A percentile compares a stretch with the other conserved stretches of the same genome.
phyloP scores from a whole-genome alignment of 2,329 filamentous ascomycete genomes.

The Penicillium sp. region DNA sequence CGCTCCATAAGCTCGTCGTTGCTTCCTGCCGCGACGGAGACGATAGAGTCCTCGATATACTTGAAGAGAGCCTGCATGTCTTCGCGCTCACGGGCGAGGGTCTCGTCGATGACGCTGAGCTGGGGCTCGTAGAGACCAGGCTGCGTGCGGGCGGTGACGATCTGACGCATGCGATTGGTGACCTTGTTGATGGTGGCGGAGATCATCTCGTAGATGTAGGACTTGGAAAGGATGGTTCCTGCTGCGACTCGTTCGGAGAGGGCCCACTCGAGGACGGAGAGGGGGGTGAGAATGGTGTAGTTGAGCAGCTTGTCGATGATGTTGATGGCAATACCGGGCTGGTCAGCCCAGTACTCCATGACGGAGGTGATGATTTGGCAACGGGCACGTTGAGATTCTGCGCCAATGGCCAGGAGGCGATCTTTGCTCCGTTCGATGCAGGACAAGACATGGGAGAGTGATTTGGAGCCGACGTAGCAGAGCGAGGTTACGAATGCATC shows the following conservation, averaged over 20 bases:
- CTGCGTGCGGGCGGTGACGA: constrained; percentile 62
- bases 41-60: constrained; percentile 72
- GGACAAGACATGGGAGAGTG: constrained; percentile 88
- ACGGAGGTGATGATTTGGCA: constrained; percentile 87
- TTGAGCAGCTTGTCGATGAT: constrained; percentile 97
- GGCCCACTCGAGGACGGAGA: constrained; percentile 85
- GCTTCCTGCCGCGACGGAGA: constrained; percentile 66
- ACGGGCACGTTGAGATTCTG: constrained; percentile 69
- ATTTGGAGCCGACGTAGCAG: constrained; percentile 91
- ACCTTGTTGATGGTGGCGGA: constrained; percentile 87
- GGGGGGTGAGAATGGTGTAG: constrained; percentile 87
- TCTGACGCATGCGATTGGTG: constrained; percentile 76
- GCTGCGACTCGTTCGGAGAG: constrained; percentile 63
- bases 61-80: constrained; percentile 77
- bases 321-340: constrained; percentile 85
- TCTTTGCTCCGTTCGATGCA: constrained; percentile 95
- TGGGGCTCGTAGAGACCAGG: constrained; percentile 54
- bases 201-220: constrained; percentile 85
- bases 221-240: constrained; percentile 65
- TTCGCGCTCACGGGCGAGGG: constrained; percentile 64
- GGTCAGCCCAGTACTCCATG: constrained; percentile 87
- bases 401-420: constrained; percentile 73
- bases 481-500: constrained; percentile 93
- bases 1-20: constrained; percentile 73
- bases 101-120: constrained; percentile 60